These are phyloP conservation scores for Trichosanthes cucumerina DNA, from an alignment of 306 rosid genomes.

Conservation along the genomic window DNA sequence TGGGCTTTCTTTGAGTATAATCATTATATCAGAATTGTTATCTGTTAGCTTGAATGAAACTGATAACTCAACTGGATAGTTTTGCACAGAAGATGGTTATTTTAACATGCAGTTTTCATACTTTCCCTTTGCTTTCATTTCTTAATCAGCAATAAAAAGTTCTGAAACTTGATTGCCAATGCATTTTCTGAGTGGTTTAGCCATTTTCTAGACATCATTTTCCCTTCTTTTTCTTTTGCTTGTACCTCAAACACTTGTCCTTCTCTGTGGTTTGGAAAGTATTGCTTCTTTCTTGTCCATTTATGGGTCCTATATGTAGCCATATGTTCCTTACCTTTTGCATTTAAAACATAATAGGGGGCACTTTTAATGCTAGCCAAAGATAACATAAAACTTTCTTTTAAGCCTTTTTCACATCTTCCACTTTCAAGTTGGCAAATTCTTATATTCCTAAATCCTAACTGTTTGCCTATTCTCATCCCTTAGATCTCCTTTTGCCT, in stretches of 20 bases:
- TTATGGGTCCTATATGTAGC: slow-evolving; percentile 6
- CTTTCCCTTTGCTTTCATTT: background rate
- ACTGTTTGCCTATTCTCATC: background rate
- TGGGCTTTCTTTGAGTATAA: background rate
- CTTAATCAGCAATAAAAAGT: background rate
- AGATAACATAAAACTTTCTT: background rate
- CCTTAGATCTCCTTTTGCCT: background rate
- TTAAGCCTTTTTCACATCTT: background rate
- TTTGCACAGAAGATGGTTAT: background rate
- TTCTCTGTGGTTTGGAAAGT: slow-evolving; percentile 2
- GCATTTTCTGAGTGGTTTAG: background rate
- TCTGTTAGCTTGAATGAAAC: background rate
- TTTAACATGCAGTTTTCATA: background rate
- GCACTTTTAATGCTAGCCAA: background rate
- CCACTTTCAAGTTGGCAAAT: background rate
- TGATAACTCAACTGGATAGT: background rate
- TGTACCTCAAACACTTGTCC: slow-evolving; percentile 1
- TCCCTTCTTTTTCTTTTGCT: background rate
- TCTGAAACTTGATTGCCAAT: background rate
- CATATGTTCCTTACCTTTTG: background rate
- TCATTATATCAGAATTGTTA: background rate
- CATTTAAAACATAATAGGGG: background rate
- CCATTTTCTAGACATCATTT: background rate
- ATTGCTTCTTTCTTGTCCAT: background rate
- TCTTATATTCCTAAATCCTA: background rate